Evolutionary conservation across 2,329 filamentous ascomycete species (phyloP).

Genomic region (Dissoconium aciculare): DNA sequence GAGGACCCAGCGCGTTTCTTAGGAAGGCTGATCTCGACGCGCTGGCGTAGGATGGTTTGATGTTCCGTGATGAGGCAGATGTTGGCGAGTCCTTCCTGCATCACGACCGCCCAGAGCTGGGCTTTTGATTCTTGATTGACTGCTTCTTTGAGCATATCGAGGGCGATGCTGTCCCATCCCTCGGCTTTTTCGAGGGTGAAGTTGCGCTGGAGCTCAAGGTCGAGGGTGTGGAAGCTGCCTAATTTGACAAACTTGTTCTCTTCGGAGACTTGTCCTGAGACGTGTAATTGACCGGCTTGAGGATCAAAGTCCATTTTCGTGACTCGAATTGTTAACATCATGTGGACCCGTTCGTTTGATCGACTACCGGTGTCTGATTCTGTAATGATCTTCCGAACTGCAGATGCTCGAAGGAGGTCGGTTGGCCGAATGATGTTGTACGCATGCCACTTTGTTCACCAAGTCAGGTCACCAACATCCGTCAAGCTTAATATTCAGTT

Average conservation of each 20-base stretch:
- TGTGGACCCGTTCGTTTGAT: constrained; percentile 44
- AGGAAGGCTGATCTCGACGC: constrained; percentile 51
- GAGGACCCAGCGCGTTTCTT: constrained; percentile 49
- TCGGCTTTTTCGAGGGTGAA: constrained; percentile 76
- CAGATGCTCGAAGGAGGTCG: constrained; percentile 50
- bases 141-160: constrained; percentile 63
- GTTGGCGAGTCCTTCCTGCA: constrained; percentile 78
- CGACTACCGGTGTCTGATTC: constrained; percentile 47
- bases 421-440: constrained; percentile 56
- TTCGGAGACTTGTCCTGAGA: constrained; percentile 48
- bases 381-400: constrained; percentile 50
- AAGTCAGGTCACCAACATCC: no score
- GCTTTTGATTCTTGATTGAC: constrained; percentile 65
- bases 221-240: constrained; percentile 56
- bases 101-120: constrained; percentile 76
- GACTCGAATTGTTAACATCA: constrained; percentile 49
- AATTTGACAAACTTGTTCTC: constrained; percentile 55
- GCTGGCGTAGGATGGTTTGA: constrained; percentile 59
- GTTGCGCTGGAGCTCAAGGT: constrained; percentile 73
- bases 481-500: no score
- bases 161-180: constrained; percentile 81
- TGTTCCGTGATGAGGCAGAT: constrained; percentile 71
- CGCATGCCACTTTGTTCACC: constrained; percentile 66
- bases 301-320: constrained; percentile 55
- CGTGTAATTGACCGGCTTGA: constrained; percentile 52